Evolutionary conservation across 2,329 filamentous ascomycete genomes (phyloP), one percentile per base, ranked within the genome.

Genomic region (Fusarium humuli): DNA sequence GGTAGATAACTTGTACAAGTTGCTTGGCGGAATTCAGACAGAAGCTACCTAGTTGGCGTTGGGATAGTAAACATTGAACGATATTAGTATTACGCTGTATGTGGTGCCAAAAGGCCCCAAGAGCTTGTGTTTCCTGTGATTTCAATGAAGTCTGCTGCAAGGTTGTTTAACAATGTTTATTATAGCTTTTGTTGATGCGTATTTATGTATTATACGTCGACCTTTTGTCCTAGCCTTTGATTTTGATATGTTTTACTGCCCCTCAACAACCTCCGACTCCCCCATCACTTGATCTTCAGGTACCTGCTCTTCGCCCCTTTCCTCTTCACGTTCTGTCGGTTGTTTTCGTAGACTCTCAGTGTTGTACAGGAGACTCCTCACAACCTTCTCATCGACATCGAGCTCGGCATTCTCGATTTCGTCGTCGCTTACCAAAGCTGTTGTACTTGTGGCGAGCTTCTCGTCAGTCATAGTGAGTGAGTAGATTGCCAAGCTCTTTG

Each of bases 301-400:
- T 11, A 44, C 44, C 9, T 71, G 69, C 8, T 69, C 73, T 11
- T 70, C 76, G 16, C 72, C 68, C 49, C 48, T 67, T 41, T 73
- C 74, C 22, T 70, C 77, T 7, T 73, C 73, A 25, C 50, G 66
- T 32, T 61, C 74, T 49, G 20, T 73, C 7, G 73, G 77, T 30
- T 81, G 77, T 73, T 87, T 87, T 48, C 85, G 82, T 69, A 87
- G 72, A 41, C 79, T 81, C 70, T 85, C 85, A 2, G 80, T 80
- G 18, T 78, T 82, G 60, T 86, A 86, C 32, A 87, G 67, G 10
- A 86, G 74, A 54, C 78, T 77, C 7, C 79, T 78, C 20, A 85
- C 75, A 49, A 85, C 82, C 1, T 78, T 75, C 3, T 75, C 69
- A 1, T 78, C 72, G 2, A 83, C 68, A 23, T 83, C 80, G 5